Percentiles rank a stretch among this genome's conserved stretches.
These are phyloP conservation scores for Rhizopogon vinicolor DNA, from an alignment of 768 basidiomycete species.

Conservation along the genomic window DNA sequence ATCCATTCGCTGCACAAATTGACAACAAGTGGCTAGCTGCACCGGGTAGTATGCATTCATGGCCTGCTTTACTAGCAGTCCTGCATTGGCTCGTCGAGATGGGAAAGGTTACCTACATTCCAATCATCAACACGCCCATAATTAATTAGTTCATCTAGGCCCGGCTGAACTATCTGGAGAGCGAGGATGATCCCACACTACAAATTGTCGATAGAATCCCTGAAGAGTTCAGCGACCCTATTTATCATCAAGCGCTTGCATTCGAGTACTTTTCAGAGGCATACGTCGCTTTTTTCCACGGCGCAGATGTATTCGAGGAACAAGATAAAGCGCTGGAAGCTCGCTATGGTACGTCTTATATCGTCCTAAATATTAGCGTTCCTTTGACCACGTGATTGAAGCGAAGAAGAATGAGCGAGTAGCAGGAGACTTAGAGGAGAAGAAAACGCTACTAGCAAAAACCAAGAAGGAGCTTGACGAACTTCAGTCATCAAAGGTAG, in stretches of 20 bases:
- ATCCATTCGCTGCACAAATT: slow-evolving; percentile 76
- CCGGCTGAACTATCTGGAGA: slow-evolving; percentile 45
- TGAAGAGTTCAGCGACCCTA: slow-evolving; percentile 70
- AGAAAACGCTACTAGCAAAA: slow-evolving; percentile 42
- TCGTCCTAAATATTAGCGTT: background rate
- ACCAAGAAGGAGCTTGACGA: slow-evolving; percentile 50
- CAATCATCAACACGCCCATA: background rate
- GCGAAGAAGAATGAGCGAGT: slow-evolving; percentile 72
- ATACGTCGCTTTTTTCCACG: slow-evolving; percentile 64
- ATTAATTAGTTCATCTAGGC: slow-evolving; percentile 17
- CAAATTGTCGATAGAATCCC: slow-evolving; percentile 58
- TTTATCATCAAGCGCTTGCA: slow-evolving; percentile 74
- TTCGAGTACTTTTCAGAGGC: slow-evolving; percentile 68
- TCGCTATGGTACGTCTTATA: slow-evolving; percentile 58
- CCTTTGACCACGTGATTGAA: slow-evolving; percentile 21
- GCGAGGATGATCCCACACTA: slow-evolving; percentile 57
- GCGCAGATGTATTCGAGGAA: slow-evolving; percentile 63
- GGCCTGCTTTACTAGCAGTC: slow-evolving; percentile 85
- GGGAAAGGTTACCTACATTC: slow-evolving; percentile 57
- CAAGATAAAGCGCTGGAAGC: slow-evolving; percentile 68
- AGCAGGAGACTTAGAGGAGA: slow-evolving; percentile 56
- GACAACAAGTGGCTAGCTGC: slow-evolving; percentile 86
- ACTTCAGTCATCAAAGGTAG: slow-evolving; percentile 59
- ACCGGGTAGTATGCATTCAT: slow-evolving; percentile 87
- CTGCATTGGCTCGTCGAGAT: slow-evolving; percentile 90